Conservation (phyloP, 177 flowering plant genomes). For the Telopea speciosissima region DNA sequence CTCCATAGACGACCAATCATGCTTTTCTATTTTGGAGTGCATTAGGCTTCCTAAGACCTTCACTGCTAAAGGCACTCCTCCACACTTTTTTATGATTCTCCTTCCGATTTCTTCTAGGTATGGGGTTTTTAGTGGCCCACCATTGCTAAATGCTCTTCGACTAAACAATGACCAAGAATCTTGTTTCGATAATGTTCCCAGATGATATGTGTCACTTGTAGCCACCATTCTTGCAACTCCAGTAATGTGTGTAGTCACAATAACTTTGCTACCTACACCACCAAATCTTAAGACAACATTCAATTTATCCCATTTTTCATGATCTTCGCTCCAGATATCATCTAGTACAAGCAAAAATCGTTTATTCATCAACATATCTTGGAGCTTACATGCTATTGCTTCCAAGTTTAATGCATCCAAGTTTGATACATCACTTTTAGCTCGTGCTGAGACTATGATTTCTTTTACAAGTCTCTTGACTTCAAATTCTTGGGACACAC, state of each 20-base stretch:
- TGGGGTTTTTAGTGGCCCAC: slow-evolving; percentile 1
- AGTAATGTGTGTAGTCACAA: slow-evolving; percentile 3
- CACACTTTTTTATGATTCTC: slow-evolving; percentile 22
- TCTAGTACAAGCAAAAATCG: slow-evolving; percentile 22
- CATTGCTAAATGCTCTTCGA: slow-evolving; percentile 6
- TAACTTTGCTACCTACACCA: slow-evolving; percentile 12
- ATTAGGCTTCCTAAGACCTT: slow-evolving; percentile 18
- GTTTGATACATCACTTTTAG: neutral
- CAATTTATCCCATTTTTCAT: slow-evolving; percentile 9
- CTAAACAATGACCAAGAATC: neutral
- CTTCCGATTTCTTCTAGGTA: slow-evolving; percentile 10
- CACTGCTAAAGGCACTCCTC: slow-evolving; percentile 25
- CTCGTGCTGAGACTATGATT: neutral
- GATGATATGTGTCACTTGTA: neutral
- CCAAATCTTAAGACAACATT: slow-evolving; percentile 8
- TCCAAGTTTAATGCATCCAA: slow-evolving; percentile 1
- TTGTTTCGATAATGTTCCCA: neutral
- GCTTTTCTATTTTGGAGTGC: neutral
- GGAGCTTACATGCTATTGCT: neutral
- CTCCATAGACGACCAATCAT: slow-evolving; percentile 15
- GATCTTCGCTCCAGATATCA: slow-evolving; percentile 26
- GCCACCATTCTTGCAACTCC: neutral
- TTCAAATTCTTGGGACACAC: slow-evolving; percentile 1
- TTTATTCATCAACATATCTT: neutral
- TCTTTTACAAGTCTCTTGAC: neutral